These are phyloP conservation scores for Cordyceps fumosorosea DNA, from an alignment of 2,329 filamentous ascomycete species.

Conservation along the genomic window DNA sequence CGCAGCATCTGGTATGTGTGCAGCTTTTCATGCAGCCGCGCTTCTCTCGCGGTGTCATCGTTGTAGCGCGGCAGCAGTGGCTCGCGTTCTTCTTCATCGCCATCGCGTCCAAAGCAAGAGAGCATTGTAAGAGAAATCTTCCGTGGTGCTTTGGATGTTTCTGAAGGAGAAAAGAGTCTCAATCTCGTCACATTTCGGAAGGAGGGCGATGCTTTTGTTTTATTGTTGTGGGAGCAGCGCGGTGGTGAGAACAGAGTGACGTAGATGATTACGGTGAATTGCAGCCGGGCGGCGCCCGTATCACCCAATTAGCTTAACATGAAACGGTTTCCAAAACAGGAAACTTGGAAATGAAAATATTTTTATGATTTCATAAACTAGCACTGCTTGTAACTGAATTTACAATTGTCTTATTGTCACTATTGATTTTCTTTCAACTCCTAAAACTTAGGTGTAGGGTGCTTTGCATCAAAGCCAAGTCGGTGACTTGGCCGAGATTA, in stretches of 20 bases:
- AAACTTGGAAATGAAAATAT: background rate
- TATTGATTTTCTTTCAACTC: too few relatives aligned
- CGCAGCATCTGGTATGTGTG: constrained; percentile 89
- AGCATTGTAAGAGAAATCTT: constrained; percentile 33
- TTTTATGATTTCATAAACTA: too few relatives aligned
- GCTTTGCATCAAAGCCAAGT: too few relatives aligned
- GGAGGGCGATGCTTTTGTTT: background rate
- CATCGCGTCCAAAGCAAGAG: constrained; percentile 54
- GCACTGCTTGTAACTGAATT: too few relatives aligned
- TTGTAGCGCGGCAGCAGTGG: constrained; percentile 78
- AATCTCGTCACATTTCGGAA: background rate
- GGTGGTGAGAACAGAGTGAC: constrained; percentile 10
- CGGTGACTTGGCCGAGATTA: too few relatives aligned
- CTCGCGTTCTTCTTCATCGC: constrained; percentile 56
- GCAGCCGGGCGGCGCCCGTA: background rate
- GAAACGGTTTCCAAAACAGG: background rate
- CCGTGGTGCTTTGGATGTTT: background rate
- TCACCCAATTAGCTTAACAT: background rate
- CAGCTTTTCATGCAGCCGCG: constrained; percentile 77
- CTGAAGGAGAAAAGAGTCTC: background rate
- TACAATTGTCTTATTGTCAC: too few relatives aligned
- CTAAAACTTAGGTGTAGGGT: too few relatives aligned
- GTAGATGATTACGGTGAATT: background rate
- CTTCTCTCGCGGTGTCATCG: constrained; percentile 73
- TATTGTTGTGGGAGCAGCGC: background rate